Evolutionary conservation across 2,329 filamentous ascomycete species (phyloP), one percentile per base, ranked within the genome.

Genomic region (Emericellopsis cladophorae): DNA sequence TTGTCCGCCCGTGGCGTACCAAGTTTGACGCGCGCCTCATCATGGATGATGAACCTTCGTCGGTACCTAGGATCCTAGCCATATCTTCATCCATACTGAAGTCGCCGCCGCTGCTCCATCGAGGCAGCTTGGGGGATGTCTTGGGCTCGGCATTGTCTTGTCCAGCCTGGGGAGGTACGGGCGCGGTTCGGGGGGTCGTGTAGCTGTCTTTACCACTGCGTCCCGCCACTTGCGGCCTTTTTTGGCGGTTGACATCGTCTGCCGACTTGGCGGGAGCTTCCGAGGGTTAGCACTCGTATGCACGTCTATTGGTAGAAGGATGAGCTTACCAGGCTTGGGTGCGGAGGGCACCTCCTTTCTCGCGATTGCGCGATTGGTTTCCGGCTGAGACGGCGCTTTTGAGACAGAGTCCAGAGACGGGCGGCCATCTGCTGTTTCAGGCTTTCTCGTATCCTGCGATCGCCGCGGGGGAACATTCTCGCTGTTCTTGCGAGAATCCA

Each of bases 71-170:
- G 43, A 95, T 90, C 43, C 89, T 81, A 41, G 85, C 84, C 77
- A 95, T 87, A 55, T 96, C 92, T 59, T 95, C 89, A 48, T 96
- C 90, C 81, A 95, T 79, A 44, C 84, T 92, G 54, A 95, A 92
- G 48, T 94, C 88, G 41, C 81, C 86, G 40, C 85, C 86, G 35
- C 76, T 73, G 59, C 83, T 94, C 76, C 76, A 85, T 52, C 81
- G 72, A 48, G 82, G 76, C 46, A 86, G 65, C 51, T 79, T 79
- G 9, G 82, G 79, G 9, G 81, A 84, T 32, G 61, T 59, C 48
- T 76, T 74, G 47, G 58, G 65, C 45, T 58, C 71, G 52, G 45
- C 49, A 45, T 62, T 54, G 78, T 81, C 51, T 59, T 80, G 5
- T 61, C 69, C 2, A 49, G 84, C 23, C 70, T n/a, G 18, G 6